Conservation (phyloP, 768 basidiomycete species). For the Chlorophyllum brunneum region DNA sequence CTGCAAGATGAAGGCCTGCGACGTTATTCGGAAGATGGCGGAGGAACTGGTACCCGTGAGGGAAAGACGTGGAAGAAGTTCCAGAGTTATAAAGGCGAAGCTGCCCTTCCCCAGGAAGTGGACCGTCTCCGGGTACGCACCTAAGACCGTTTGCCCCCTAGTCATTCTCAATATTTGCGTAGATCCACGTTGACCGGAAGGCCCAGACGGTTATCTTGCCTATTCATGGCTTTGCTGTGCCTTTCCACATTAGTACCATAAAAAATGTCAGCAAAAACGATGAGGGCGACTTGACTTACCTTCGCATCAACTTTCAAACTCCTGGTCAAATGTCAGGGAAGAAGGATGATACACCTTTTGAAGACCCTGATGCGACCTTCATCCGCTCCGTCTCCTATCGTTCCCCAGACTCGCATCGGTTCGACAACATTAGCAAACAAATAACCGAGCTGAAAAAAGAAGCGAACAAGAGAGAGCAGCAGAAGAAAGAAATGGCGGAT, state of each 20-base stretch:
- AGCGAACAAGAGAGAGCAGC: slow-evolving; percentile 94
- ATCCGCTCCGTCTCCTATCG: slow-evolving; percentile 94
- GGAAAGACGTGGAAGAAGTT: slow-evolving; percentile 95
- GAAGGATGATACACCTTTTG: slow-evolving; percentile 99
- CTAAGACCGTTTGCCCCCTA: background rate
- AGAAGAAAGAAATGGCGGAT: slow-evolving; percentile 98
- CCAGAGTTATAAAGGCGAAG: slow-evolving; percentile 96
- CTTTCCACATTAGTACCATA: slow-evolving; percentile 97
- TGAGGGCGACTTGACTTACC: slow-evolving; percentile 90
- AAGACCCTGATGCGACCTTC: slow-evolving; percentile 94
- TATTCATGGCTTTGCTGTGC: slow-evolving; percentile 92
- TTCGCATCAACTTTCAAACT: slow-evolving; percentile 97
- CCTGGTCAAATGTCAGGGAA: slow-evolving; percentile 96
- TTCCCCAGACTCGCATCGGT: slow-evolving; percentile 83
- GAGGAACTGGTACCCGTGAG: slow-evolving; percentile 70
- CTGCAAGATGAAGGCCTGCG: slow-evolving; percentile 79
- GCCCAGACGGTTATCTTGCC: slow-evolving; percentile 88
- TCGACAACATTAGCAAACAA: slow-evolving; percentile 83
- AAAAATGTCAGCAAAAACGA: slow-evolving; percentile 98
- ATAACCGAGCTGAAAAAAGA: slow-evolving; percentile 96
- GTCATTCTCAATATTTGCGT: slow-evolving; percentile 1
- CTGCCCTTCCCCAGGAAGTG: slow-evolving; percentile 79
- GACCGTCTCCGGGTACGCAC: slow-evolving; percentile 71
- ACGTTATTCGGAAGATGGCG: slow-evolving; percentile 80
- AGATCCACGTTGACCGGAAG: slow-evolving; percentile 93